phyloP scores from a whole-genome alignment of 1,284 basidiomycete species.

The Uromyces viciae-fabae region DNA sequence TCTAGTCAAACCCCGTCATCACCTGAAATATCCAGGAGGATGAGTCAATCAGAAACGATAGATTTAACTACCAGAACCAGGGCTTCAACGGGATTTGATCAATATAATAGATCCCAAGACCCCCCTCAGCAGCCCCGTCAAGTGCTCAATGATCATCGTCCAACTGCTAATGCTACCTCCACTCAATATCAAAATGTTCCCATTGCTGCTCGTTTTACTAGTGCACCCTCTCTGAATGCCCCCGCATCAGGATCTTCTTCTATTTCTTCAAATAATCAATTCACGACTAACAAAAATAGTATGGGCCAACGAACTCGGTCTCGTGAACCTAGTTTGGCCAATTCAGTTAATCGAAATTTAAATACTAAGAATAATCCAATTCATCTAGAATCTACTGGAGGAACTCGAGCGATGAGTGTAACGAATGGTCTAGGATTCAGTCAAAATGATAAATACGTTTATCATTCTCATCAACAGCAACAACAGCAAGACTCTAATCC shows the following conservation, averaged over 20 bases:
- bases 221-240: neutral
- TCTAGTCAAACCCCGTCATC: conserved; percentile 16
- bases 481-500: neutral
- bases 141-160: neutral
- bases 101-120: neutral
- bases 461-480: neutral
- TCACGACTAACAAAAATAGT: neutral
- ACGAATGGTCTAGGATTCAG: neutral
- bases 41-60: neutral
- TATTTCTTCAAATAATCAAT: neutral
- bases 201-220: conserved; percentile 12
- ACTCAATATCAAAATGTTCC: neutral
- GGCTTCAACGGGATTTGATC: neutral
- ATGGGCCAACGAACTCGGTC: neutral
- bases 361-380: neutral
- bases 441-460: neutral
- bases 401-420: too few relatives aligned
- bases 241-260: neutral
- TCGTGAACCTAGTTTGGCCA: neutral
- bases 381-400: too few relatives aligned
- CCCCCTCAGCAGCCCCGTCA: neutral
- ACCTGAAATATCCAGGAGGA: neutral
- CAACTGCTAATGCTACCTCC: neutral
- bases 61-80: neutral
- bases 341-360: neutral